Evolutionary conservation across 257 asterid genomes (phyloP).

Genomic region (Fraxinus anomala): DNA sequence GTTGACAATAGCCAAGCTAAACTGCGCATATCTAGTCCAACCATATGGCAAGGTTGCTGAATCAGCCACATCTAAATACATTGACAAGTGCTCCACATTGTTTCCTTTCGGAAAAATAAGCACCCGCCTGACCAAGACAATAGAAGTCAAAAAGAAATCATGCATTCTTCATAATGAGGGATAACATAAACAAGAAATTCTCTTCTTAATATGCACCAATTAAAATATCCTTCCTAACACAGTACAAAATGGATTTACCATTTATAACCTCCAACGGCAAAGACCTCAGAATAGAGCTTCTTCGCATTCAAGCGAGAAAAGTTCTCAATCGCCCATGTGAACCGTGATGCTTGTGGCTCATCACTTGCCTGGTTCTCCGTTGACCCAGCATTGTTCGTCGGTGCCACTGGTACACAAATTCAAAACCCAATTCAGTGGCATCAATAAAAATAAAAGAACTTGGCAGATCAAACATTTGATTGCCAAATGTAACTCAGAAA

Average conservation of each 20-base stretch:
- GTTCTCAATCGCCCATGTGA: constrained; percentile 51
- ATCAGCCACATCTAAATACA: constrained; percentile 61
- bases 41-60: constrained; percentile 48
- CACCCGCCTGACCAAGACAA: constrained; percentile 46
- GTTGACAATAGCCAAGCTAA: constrained; percentile 53
- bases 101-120: constrained; percentile 57
- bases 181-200: neutral
- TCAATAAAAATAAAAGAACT: neutral
- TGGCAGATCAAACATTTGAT: neutral
- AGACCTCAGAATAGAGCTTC: constrained; percentile 54
- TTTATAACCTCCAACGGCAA: constrained; percentile 50
- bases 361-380: constrained; percentile 52
- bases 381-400: constrained; percentile 40
- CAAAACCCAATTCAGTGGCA: neutral
- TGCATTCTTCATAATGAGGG: neutral
- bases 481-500: neutral
- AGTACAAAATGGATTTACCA: constrained; percentile 30
- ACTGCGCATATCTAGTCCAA: constrained; percentile 61
- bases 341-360: constrained; percentile 56
- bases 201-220: neutral
- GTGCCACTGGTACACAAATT: constrained; percentile 28
- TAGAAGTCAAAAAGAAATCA: constrained; percentile 13
- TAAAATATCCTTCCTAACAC: neutral
- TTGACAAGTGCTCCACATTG: constrained; percentile 51
- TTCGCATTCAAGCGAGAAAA: constrained; percentile 42